Conservation (phyloP, 345 rosid genomes). For the Boechera divaricarpa region DNA sequence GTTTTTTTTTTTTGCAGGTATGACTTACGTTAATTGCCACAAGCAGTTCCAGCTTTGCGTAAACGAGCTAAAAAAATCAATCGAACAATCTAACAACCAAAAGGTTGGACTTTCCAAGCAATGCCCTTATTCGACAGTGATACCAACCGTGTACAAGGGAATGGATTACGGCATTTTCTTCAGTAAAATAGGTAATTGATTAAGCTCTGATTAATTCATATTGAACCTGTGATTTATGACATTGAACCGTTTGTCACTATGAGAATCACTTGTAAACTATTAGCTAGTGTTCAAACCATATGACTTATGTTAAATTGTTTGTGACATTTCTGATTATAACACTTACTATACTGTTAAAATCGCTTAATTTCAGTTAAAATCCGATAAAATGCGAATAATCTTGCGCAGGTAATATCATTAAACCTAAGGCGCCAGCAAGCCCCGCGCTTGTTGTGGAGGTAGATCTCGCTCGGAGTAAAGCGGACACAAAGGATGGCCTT, state of each 20-base stretch:
- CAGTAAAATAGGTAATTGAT: constrained; percentile 56
- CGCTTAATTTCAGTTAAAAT: background rate
- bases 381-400: background rate
- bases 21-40: constrained; percentile 69
- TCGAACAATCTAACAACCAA: constrained; percentile 35
- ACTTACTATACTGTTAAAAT: background rate
- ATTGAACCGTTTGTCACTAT: background rate
- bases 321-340: background rate
- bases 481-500: constrained; percentile 32
- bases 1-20: constrained; percentile 46
- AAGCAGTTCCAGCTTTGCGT: constrained; percentile 76
- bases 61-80: constrained; percentile 58
- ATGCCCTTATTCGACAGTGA: constrained; percentile 69
- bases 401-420: constrained; percentile 31
- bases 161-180: constrained; percentile 85
- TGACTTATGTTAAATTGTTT: constrained; percentile 20
- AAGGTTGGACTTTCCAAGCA: constrained; percentile 67
- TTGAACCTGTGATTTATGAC: background rate
- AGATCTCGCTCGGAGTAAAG: constrained; percentile 17
- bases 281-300: constrained; percentile 10
- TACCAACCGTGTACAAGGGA: constrained; percentile 82
- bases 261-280: constrained; percentile 7
- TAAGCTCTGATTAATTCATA: constrained; percentile 47
- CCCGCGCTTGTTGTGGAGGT: background rate
- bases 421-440: background rate